Percentiles rank a stretch among this genome's conserved stretches.
Conservation (phyloP, 2,329 filamentous ascomycete species). For the Kalaharituber pfeilii region DNA sequence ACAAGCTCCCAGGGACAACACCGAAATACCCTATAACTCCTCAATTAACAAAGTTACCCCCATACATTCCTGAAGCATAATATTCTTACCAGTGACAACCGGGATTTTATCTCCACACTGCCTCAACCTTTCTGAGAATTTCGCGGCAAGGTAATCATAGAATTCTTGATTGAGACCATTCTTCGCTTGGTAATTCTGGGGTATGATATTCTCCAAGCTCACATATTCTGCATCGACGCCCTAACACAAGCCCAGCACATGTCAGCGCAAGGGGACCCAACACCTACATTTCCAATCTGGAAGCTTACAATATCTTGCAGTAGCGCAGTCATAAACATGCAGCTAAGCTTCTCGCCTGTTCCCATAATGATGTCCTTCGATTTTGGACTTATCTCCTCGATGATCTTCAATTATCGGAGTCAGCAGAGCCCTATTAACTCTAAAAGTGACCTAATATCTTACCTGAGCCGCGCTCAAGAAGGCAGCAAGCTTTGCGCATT, state of each 20-base stretch:
- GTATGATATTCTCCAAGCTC: conserved; percentile 65
- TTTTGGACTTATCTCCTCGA: conserved; percentile 54
- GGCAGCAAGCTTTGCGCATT: conserved; percentile 66
- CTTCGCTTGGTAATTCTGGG: conserved; percentile 30
- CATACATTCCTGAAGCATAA: conserved; percentile 6
- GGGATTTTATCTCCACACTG: conserved; percentile 52
- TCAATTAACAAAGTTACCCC: conserved; percentile 1
- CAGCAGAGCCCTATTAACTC: not conserved
- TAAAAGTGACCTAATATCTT: not conserved
- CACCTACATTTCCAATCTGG: not conserved
- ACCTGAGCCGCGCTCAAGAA: conserved; percentile 46
- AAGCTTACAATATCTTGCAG: conserved; percentile 50
- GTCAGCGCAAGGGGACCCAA: not conserved
- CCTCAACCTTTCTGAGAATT: conserved; percentile 45
- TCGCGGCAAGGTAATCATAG: conserved; percentile 46
- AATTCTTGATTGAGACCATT: conserved; percentile 47
- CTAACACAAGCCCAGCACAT: conserved; percentile 24
- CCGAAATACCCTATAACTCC: conserved; percentile 60
- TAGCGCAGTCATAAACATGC: conserved; percentile 72
- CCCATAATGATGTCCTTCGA: conserved; percentile 80
- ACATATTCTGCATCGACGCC: conserved; percentile 77
- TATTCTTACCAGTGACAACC: conserved; percentile 45
- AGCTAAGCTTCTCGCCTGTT: conserved; percentile 90
- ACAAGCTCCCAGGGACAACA: conserved; percentile 71
- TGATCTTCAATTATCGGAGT: conserved; percentile 22